Evolutionary conservation across 2,329 filamentous ascomycete genomes (phyloP), one percentile per base, ranked within the genome.

Genomic region (Epichloe aotearoae): DNA sequence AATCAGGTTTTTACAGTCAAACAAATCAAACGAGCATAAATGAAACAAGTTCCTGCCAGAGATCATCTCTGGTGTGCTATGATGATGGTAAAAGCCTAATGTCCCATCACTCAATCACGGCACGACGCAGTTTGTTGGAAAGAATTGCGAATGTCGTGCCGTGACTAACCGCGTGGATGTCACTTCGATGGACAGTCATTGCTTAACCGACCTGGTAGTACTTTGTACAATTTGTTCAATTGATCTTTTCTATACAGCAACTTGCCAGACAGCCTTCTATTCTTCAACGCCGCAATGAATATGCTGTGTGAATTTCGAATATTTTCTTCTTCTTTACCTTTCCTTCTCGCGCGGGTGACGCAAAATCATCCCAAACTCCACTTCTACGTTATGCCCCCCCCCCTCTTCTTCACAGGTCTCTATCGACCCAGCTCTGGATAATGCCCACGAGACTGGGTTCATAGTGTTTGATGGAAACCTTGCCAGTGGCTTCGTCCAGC

Each of bases 391-490:
- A 8, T 10, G 4, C 6, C 4, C 34, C 8, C 23, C 23, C 7
- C 23, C 6, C n/a, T n/a, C n/a, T n/a, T 7, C 2, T 23, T 66
- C 65, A 76, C 55, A 73, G 58, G 52, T 73, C 65, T 50, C 80
- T 73, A 59, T 89, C 86, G 2, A 75, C 84, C 74, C 80, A 94
- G 67, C 87, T 93, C 73, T 87, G 76, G 54, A 95, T 83, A 73
- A 97, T 82, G 5, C 90, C 90, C 65, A 86, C 79, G 6, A 83
- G 72, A 5, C 80, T 86, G 1, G 89, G 77, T 58, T 94, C 87
- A 67, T 96, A 96, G 70, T 96, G 88, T 70, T 83, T 86, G 66
- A 95, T 68, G 14, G 74, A 76, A 33, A 94, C 86, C 64, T 82
- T 78, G 52, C 85, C 87, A 0, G 76, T 79, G 12, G 76, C 70